Evolutionary conservation across 371 early-diverging fungal species (phyloP).

Genomic region (Mucor racemosus): DNA sequence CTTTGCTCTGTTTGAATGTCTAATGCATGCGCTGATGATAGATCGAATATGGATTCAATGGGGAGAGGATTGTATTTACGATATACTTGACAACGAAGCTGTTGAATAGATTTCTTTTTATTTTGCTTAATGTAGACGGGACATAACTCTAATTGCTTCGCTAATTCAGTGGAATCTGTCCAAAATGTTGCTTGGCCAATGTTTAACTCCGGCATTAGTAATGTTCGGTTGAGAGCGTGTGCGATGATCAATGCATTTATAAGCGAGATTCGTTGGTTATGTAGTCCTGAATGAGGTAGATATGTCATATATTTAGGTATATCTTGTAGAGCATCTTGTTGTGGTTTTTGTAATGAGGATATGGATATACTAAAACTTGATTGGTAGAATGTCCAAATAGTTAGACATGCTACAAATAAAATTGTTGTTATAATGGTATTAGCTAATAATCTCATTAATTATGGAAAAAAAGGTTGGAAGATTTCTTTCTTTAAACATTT

Average conservation of each 20-base stretch:
- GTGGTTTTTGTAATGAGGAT: not conserved
- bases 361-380: not conserved
- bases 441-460: not conserved
- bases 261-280: constrained; percentile 61
- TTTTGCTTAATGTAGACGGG: constrained; percentile 12
- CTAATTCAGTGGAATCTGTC: constrained; percentile 22
- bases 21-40: constrained; percentile 14
- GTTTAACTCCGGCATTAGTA: constrained; percentile 55
- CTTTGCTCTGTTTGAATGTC: not conserved
- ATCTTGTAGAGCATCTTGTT: not conserved
- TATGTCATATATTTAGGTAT: constrained; percentile 50
- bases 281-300: constrained; percentile 66
- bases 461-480: not conserved
- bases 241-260: constrained; percentile 62
- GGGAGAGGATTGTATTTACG: constrained; percentile 39
- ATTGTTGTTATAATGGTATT: not conserved
- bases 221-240: constrained; percentile 58
- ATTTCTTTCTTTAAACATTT: no score
- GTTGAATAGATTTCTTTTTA: constrained; percentile 1
- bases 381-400: not conserved
- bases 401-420: not conserved
- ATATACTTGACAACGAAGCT: constrained; percentile 18
- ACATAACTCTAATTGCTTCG: not conserved
- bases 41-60: constrained; percentile 39
- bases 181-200: constrained; percentile 44